A percentile compares a stretch with the other conserved stretches of the same genome.
phyloP scores from a whole-genome alignment of 106 monocot species.

The Chionographis japonica region DNA sequence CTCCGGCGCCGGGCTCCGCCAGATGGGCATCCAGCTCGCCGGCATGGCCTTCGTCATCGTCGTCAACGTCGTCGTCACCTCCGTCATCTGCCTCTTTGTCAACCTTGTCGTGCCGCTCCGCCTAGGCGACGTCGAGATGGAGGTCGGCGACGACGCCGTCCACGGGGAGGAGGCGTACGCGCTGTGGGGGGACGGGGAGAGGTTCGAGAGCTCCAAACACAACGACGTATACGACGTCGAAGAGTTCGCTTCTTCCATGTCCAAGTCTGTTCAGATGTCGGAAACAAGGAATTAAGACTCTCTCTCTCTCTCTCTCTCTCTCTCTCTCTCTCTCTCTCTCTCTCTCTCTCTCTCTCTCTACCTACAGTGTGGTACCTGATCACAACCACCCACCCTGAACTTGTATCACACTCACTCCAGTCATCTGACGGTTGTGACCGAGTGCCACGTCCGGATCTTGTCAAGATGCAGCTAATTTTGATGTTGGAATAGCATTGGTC shows the following conservation, averaged over 20 bases:
- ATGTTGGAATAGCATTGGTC: too few relatives aligned
- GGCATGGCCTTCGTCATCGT: constrained; percentile 24
- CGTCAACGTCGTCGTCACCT: constrained; percentile 23
- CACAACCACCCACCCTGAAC: too few relatives aligned
- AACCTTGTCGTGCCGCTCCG: constrained; percentile 21
- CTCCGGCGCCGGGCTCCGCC: constrained; percentile 13
- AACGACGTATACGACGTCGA: neutral
- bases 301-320: too few relatives aligned
- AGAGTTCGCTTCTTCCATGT: neutral
- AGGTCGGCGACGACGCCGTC: constrained; percentile 30
- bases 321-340: too few relatives aligned
- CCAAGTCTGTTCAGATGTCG: neutral
- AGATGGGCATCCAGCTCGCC: constrained; percentile 30
- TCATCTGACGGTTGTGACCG: too few relatives aligned
- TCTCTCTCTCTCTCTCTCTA: too few relatives aligned
- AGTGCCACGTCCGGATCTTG: too few relatives aligned
- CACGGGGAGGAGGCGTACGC: constrained; percentile 47
- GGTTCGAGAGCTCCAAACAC: constrained; percentile 18
- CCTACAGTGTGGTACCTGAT: too few relatives aligned
- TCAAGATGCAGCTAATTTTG: too few relatives aligned
- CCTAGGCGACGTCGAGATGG: constrained; percentile 22
- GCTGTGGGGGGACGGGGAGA: constrained; percentile 36
- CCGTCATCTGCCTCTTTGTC: constrained; percentile 20
- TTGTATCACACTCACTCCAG: too few relatives aligned
- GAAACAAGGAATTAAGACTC: too few relatives aligned